A percentile compares a stretch with the other conserved stretches of the same genome.
phyloP scores from a whole-genome alignment of 148 eudicot genomes.

The Persicaria maculosa region DNA sequence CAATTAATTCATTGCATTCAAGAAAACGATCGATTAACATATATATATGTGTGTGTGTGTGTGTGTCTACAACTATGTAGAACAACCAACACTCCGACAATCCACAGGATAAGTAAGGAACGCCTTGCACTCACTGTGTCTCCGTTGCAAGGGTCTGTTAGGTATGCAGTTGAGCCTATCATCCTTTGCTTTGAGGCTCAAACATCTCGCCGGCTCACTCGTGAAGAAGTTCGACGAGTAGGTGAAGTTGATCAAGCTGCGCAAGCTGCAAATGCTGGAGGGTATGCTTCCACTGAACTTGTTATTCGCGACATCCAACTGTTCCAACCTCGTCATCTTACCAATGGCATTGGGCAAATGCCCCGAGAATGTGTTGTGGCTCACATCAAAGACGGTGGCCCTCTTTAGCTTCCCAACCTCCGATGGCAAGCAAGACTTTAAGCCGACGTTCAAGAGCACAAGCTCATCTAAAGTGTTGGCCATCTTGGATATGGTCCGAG shows the following conservation, averaged over 20 bases:
- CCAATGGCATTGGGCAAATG: background rate
- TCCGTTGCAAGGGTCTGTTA: too few species aligned
- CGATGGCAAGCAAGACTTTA: conserved; percentile 63
- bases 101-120: too few species aligned
- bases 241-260: background rate
- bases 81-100: too few species aligned
- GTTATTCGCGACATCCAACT: background rate
- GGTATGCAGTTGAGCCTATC: background rate
- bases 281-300: background rate
- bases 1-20: too few species aligned
- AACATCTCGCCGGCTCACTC: background rate
- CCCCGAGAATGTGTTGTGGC: conserved; percentile 31
- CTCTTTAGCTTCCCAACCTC: conserved; percentile 44
- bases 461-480: conserved; percentile 55
- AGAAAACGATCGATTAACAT: too few species aligned
- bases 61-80: too few species aligned
- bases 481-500: conserved; percentile 72
- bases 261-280: background rate
- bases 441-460: conserved; percentile 50
- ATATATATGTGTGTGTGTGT: too few species aligned
- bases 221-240: background rate
- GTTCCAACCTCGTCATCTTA: background rate
- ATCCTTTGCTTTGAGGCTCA: background rate
- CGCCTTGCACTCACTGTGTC: too few species aligned
- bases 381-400: conserved; percentile 75